phyloP scores from a whole-genome alignment of 495 filamentous ascomycete species.

The Aspergillus conjunctus region DNA sequence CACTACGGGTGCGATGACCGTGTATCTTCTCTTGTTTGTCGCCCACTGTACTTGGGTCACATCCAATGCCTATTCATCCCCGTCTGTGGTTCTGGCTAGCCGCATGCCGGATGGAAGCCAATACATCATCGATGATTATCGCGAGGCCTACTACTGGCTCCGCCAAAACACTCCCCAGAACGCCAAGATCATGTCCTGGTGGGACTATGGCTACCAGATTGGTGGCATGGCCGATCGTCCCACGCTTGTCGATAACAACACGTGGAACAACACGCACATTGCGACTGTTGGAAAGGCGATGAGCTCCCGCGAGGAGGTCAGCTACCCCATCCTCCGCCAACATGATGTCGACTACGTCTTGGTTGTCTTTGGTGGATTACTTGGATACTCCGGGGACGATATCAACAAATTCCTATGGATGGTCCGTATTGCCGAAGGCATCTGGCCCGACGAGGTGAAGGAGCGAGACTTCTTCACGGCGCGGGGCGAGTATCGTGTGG shows the following conservation, averaged over 20 bases:
- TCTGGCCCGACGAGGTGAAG: constrained; percentile 98
- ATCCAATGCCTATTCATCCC: constrained; percentile 97
- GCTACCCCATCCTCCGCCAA: constrained; percentile 96
- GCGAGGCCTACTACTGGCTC: constrained; percentile 99
- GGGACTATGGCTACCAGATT: constrained; percentile 99
- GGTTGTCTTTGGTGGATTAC: constrained; percentile 92
- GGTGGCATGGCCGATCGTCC: constrained; percentile 99
- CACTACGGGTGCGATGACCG: constrained; percentile 66
- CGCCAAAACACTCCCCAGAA: constrained; percentile 93
- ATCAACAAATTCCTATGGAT: constrained; percentile 99
- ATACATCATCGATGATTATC: constrained; percentile 99
- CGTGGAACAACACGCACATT: constrained; percentile 99
- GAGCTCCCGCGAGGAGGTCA: constrained; percentile 96
- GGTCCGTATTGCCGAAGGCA: constrained; percentile 98
- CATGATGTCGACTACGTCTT: constrained; percentile 99
- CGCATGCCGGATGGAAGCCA: constrained; percentile 91
- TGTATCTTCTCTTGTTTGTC: constrained; percentile 91
- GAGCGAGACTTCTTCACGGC: constrained; percentile 96
- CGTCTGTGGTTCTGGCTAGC: constrained; percentile 94
- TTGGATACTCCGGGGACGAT: constrained; percentile 99
- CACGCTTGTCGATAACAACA: constrained; percentile 99
- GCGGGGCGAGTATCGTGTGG: constrained; percentile 93
- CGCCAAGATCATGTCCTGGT: constrained; percentile 99
- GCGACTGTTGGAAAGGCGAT: constrained; percentile 99
- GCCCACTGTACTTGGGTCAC: constrained; percentile 99